Conservation (phyloP, 228 moss, liverwort and hornwort species). For the Sphagnum fallax region DNA sequence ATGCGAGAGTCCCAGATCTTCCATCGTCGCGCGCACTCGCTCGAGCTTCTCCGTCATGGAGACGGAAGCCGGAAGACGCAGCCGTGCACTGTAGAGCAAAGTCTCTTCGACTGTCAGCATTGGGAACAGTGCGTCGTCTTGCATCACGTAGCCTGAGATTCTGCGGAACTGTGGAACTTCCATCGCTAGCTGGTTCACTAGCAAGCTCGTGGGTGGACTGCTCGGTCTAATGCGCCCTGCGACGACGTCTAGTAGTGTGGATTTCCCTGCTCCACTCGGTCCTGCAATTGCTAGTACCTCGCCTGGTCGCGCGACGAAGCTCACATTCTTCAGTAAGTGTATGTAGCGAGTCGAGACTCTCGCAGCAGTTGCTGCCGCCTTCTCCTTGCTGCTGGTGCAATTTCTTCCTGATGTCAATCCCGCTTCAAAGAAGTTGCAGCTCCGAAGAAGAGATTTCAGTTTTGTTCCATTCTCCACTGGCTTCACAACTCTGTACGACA, state of each 20-base stretch:
- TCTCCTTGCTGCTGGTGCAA: too few species aligned
- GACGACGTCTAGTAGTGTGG: conserved; percentile 40
- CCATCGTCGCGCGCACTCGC: conserved; percentile 25
- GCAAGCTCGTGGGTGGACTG: conserved; percentile 22
- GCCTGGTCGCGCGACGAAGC: conserved; percentile 28
- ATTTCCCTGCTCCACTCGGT: conserved; percentile 49
- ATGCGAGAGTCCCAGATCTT: conserved; percentile 25
- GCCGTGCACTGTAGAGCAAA: conserved; percentile 41
- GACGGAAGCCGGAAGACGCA: conserved; percentile 24
- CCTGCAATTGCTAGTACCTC: conserved; percentile 42
- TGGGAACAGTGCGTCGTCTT: conserved; percentile 47
- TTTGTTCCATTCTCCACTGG: too few species aligned
- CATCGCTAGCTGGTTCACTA: conserved; percentile 37
- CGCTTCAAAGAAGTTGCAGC: too few species aligned
- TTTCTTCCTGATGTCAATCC: too few species aligned
- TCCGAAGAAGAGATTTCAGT: too few species aligned
- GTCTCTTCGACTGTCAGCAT: conserved; percentile 50
- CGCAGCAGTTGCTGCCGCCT: too few species aligned
- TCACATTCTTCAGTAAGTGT: conserved; percentile 15
- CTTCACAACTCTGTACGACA: too few species aligned
- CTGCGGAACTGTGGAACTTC: conserved; percentile 25
- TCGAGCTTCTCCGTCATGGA: conserved; percentile 18
- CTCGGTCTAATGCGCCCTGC: conserved; percentile 33
- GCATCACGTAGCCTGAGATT: conserved; percentile 52
- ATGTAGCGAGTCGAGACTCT: too few species aligned